Base-by-base conservation (phyloP, 371 early-diverging fungal species). In the Lichtheimia corymbifera region DNA sequence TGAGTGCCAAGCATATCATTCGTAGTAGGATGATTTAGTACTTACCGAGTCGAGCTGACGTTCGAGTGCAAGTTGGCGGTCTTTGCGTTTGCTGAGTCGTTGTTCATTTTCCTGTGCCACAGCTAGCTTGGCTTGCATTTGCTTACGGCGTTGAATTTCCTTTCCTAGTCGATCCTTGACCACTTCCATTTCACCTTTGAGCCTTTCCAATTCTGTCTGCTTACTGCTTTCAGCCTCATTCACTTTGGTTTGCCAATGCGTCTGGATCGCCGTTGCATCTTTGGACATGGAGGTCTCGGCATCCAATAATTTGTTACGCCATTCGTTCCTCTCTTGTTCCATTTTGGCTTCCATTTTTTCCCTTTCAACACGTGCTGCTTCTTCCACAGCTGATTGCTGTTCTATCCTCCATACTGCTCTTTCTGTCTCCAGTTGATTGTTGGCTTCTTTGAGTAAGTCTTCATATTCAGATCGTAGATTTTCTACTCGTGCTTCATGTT, bases 281-380 rank as follows among this genome's bases (percentile, higher is more conserved):
- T 74, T 70, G 18, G 74, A 74, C 71, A 77, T 70, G 24, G 68
- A 67, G 0, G 73, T 63, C 24, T 64, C 45, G 4, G 74, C 30
- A 54, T 77, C 78, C 13, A 68, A 63, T 20, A 59, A 20, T 44
- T 72, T 74, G 11, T 67, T 65, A n/a, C 58, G 62, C 78, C 78
- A 77, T 40, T 61, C 64, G 5, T 53, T 53, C 28, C 54, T 30
- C 14, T 57, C 25, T 1, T 45, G 20, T 17, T 53, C 28, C 41
- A 55, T 55, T 2, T 55, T 25, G 5, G 51, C 60, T 43, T 67
- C 63, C 18, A 60, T 57, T 4, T 53, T 54, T 20, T 56, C 51
- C 7, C 28, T 28, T 7, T 55, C 50, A 9, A 24, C 15, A 2
- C 63, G 55, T 7, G 7, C 4, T 0, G 50, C 56, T 14, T 63